These are phyloP conservation scores for Amylocystis lapponica DNA, from an alignment of 768 basidiomycete species.

Conservation along the genomic window DNA sequence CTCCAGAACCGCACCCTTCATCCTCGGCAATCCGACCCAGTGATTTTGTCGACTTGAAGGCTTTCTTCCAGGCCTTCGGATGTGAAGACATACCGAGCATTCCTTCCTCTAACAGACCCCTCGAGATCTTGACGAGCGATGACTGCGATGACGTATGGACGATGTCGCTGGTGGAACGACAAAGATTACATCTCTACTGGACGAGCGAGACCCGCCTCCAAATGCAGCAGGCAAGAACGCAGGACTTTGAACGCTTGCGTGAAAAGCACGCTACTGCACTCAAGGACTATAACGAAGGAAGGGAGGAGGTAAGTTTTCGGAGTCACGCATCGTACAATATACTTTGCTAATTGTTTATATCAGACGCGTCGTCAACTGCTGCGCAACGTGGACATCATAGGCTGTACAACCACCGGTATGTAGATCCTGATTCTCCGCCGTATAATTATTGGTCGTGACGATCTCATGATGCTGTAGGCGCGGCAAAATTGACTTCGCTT, in stretches of 20 bases:
- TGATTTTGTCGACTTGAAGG: slow-evolving; percentile 5
- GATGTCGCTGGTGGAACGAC: slow-evolving; percentile 47
- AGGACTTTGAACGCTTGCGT: slow-evolving; percentile 40
- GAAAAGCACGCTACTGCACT: slow-evolving; percentile 36
- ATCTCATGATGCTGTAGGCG: slow-evolving; percentile 51
- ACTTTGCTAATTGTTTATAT: neutral
- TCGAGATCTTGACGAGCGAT: slow-evolving; percentile 34
- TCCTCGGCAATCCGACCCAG: no score
- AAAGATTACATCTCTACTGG: slow-evolving; percentile 42
- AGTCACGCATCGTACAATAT: neutral
- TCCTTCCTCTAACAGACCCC: slow-evolving; percentile 30
- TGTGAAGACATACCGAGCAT: slow-evolving; percentile 30
- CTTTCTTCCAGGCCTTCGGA: slow-evolving; percentile 33
- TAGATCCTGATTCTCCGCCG: no score
- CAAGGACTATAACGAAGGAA: slow-evolving; percentile 32
- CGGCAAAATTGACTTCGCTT: slow-evolving; percentile 57
- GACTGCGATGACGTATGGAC: slow-evolving; percentile 42
- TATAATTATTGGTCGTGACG: no score
- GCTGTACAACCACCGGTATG: slow-evolving; percentile 71
- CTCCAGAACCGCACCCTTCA: no score
- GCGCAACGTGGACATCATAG: slow-evolving; percentile 52
- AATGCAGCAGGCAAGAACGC: slow-evolving; percentile 24
- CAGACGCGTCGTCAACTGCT: slow-evolving; percentile 56
- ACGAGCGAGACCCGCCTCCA: slow-evolving; percentile 31
- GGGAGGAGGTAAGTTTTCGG: slow-evolving; percentile 46